phyloP scores from a whole-genome alignment of 306 rosid species.

The Albizia julibrissin region DNA sequence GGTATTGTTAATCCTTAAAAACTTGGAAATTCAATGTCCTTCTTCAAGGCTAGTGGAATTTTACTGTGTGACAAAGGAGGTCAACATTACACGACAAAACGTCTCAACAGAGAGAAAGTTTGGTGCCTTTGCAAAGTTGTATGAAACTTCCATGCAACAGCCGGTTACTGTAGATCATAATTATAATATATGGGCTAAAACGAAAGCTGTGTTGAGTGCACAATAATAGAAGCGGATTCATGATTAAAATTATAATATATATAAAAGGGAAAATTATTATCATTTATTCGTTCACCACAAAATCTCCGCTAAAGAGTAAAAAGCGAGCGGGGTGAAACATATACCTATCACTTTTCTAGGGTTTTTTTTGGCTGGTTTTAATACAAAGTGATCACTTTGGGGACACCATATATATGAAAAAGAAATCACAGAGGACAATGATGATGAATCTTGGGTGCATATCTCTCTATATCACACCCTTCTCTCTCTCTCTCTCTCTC shows the following conservation, averaged over 20 bases:
- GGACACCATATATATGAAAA: constrained; percentile 36
- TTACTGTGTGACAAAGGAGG: constrained; percentile 57
- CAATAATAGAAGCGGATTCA: constrained; percentile 51
- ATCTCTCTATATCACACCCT: constrained; percentile 53
- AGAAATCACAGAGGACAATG: constrained; percentile 63
- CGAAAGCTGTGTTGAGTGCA: constrained; percentile 61
- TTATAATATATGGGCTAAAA: constrained; percentile 41
- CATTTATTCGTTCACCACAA: constrained; percentile 38
- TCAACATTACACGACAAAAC: constrained; percentile 81
- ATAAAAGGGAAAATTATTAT: constrained; percentile 42
- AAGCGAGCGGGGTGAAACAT: constrained; percentile 5
- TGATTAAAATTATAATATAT: constrained; percentile 18
- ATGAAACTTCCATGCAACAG: constrained; percentile 52
- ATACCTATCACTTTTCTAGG: constrained; percentile 37
- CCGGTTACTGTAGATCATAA: constrained; percentile 34
- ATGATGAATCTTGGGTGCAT: constrained; percentile 91
- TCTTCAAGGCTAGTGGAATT: constrained; percentile 60
- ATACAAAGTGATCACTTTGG: constrained; percentile 20
- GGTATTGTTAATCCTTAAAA: constrained; percentile 48
- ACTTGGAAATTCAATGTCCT: constrained; percentile 54
- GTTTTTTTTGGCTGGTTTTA: constrained; percentile 35
- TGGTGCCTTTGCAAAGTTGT: constrained; percentile 30
- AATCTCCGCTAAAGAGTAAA: constrained; percentile 38
- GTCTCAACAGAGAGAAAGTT: constrained; percentile 20
- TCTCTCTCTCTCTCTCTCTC: constrained; percentile 35